These are phyloP conservation scores for Colletotrichum sp. DNA, from an alignment of 2,329 filamentous ascomycete genomes.

Conservation along the genomic window DNA sequence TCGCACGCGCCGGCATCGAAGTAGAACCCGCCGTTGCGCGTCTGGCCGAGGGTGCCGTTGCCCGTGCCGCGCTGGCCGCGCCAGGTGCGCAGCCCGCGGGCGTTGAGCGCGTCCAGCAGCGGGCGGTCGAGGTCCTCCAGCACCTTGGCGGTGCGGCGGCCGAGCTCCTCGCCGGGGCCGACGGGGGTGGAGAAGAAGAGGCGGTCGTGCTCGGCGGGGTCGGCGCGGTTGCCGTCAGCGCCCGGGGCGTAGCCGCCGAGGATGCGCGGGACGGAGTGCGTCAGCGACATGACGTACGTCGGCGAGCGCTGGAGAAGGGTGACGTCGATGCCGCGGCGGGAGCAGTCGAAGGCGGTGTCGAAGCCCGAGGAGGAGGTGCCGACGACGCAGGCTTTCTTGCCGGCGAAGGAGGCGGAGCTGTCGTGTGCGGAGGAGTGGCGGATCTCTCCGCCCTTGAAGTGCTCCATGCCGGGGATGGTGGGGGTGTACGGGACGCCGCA, in stretches of 20 bases:
- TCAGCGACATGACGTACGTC: conserved; percentile 36
- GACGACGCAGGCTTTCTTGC: not conserved
- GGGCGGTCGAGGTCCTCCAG: conserved; percentile 21
- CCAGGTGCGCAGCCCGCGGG: not conserved
- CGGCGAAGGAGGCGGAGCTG: not conserved
- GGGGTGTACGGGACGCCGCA: conserved; percentile 47
- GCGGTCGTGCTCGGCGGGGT: conserved; percentile 53
- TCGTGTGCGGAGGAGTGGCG: not conserved
- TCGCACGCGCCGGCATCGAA: not conserved
- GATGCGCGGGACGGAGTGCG: conserved; percentile 30
- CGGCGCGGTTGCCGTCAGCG: conserved; percentile 48
- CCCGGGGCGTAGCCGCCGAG: conserved; percentile 28
- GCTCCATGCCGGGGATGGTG: conserved; percentile 28
- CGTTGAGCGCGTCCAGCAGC: conserved; percentile 28
- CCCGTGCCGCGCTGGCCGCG: not conserved
- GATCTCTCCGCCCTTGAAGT: not conserved
- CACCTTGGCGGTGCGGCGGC: conserved; percentile 11
- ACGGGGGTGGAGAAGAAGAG: conserved; percentile 59
- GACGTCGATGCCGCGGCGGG: not conserved
- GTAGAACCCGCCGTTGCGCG: not conserved
- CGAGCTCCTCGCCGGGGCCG: conserved; percentile 49
- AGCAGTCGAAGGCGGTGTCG: not conserved
- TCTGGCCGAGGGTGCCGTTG: not conserved
- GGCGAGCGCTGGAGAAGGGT: conserved; percentile 25
- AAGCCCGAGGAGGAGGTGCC: not conserved